Conservation (phyloP, 2,329 filamentous ascomycete species). For the Ophioceras dolichostomum region DNA sequence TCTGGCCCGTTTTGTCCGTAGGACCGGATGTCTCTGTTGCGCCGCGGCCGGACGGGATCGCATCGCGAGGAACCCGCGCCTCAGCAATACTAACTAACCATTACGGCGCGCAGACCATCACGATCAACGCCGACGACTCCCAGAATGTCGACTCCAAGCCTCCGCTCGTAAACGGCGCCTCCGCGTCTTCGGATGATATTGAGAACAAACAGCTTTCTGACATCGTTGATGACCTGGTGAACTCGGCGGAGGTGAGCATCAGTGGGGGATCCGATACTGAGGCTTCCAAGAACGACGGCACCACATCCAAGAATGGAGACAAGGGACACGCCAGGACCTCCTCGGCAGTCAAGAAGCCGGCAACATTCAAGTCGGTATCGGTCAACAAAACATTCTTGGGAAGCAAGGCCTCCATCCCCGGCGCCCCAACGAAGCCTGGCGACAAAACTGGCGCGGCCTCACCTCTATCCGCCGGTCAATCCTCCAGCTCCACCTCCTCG, state of each 20-base stretch:
- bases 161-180: slow-evolving; percentile 35
- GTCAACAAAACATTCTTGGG: slow-evolving; percentile 75
- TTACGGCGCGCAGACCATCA: slow-evolving; percentile 17
- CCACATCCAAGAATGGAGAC: slow-evolving; percentile 41
- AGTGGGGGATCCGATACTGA: slow-evolving; percentile 71
- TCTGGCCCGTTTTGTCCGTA: too few species aligned
- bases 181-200: slow-evolving; percentile 32
- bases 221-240: slow-evolving; percentile 44
- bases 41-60: too few species aligned
- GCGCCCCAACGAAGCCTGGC: slow-evolving; percentile 32
- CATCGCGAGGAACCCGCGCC: too few species aligned
- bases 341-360: slow-evolving; percentile 58
- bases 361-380: slow-evolving; percentile 74
- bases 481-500: slow-evolving; percentile 30
- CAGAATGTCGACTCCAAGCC: slow-evolving; percentile 34
- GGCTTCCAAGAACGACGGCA: slow-evolving; percentile 45
- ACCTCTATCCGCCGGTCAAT: slow-evolving; percentile 28
- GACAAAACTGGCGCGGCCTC: slow-evolving; percentile 37
- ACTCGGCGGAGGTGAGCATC: slow-evolving; percentile 54
- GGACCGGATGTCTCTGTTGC: too few species aligned
- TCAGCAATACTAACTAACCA: too few species aligned
- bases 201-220: slow-evolving; percentile 45
- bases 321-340: slow-evolving; percentile 46
- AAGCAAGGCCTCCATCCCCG: slow-evolving; percentile 46
- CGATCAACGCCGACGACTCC: slow-evolving; percentile 24